Evolutionary conservation across 257 asterid genomes (phyloP).

Genomic region (Solanum sparsipilum): DNA sequence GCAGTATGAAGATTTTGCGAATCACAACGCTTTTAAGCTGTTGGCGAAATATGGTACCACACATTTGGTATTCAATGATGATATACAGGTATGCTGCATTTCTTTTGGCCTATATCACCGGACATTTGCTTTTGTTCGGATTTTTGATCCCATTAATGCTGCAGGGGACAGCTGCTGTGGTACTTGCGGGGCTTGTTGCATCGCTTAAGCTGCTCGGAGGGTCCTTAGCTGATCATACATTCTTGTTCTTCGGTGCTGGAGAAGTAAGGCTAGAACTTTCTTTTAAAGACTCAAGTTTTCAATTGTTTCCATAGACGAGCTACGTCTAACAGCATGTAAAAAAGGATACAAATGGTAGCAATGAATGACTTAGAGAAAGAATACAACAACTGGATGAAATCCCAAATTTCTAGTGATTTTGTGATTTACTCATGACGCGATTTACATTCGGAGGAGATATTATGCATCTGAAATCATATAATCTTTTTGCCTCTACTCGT

Average conservation of each 20-base stretch:
- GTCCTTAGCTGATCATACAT: conserved; percentile 73
- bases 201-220: conserved; percentile 85
- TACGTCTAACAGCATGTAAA: background rate
- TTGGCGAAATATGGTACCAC: conserved; percentile 87
- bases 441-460: background rate
- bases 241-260: conserved; percentile 98
- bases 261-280: conserved; percentile 40
- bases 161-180: conserved; percentile 96
- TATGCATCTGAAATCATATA: background rate
- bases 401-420: background rate
- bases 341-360: background rate
- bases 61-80: conserved; percentile 87
- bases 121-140: background rate
- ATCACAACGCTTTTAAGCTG: conserved; percentile 93
- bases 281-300: background rate
- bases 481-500: background rate
- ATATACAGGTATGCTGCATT: conserved; percentile 56
- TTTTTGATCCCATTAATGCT: conserved; percentile 5
- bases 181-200: conserved; percentile 87
- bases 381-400: background rate
- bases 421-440: background rate
- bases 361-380: background rate
- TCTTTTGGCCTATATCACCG: background rate
- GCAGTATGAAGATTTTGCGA: conserved; percentile 93
- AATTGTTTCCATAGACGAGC: background rate